phyloP scores from a whole-genome alignment of 108 stramenopile genomes.

The Nitzschia sp. region DNA sequence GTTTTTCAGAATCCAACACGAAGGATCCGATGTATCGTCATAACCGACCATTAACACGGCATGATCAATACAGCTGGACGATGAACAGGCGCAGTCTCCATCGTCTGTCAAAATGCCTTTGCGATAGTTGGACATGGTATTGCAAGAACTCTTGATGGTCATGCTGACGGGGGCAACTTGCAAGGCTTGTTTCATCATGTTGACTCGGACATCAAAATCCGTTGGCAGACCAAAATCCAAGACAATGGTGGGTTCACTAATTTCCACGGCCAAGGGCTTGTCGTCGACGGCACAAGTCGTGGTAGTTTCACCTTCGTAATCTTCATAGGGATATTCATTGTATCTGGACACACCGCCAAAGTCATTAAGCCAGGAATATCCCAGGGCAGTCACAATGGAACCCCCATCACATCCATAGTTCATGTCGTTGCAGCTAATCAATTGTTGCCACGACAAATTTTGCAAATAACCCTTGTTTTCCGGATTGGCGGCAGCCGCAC shows the following conservation, averaged over 20 bases:
- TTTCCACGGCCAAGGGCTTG: conserved; percentile 21
- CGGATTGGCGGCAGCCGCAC: conserved; percentile 43
- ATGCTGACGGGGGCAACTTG: conserved; percentile 47
- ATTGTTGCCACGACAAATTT: conserved; percentile 69
- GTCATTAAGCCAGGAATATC: conserved; percentile 40
- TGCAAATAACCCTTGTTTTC: conserved; percentile 23
- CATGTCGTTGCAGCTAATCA: conserved; percentile 68
- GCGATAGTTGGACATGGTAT: conserved; percentile 70
- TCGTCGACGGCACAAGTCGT: conserved; percentile 20
- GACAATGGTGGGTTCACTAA: conserved; percentile 26
- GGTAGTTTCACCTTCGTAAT: conserved; percentile 33
- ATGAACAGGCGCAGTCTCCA: conserved; percentile 55
- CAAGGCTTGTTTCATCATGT: conserved; percentile 44
- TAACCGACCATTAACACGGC: conserved; percentile 88
- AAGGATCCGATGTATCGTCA: conserved; percentile 40
- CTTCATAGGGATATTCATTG: conserved; percentile 51
- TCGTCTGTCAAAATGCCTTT: conserved; percentile 74
- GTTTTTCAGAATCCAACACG: conserved; percentile 63
- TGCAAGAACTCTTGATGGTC: conserved; percentile 46
- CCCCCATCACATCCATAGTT: conserved; percentile 87
- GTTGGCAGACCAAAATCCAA: conserved; percentile 15
- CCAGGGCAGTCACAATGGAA: conserved; percentile 48
- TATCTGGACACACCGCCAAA: conserved; percentile 40
- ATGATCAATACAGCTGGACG: conserved; percentile 63
- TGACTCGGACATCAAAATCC: conserved; percentile 40